phyloP scores from a whole-genome alignment of 1,284 basidiomycete genomes.

The Sporisorium sorghi region DNA sequence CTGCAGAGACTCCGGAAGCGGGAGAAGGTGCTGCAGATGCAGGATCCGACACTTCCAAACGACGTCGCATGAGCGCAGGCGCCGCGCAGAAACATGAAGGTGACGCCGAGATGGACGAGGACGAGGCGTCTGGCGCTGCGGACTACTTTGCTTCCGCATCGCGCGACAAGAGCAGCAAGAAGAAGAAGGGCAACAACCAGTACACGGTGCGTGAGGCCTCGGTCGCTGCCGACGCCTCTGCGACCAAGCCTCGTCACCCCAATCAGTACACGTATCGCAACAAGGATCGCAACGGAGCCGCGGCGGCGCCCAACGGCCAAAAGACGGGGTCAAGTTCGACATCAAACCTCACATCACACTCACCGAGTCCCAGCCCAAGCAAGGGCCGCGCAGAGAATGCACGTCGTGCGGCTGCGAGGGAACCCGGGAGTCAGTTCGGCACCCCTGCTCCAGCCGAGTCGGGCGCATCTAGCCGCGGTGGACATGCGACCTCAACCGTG shows the following conservation, averaged over 20 bases:
- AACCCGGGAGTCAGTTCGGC: constrained; percentile 48
- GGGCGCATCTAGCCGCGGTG: constrained; percentile 14
- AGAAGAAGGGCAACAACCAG: constrained; percentile 53
- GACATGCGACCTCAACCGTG: constrained; percentile 75
- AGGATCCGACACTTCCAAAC: constrained; percentile 46
- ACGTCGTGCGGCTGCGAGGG: constrained; percentile 37
- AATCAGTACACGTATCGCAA: constrained; percentile 76
- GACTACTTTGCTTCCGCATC: constrained; percentile 10
- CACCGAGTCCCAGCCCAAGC: constrained; percentile 61
- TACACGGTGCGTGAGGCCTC: constrained; percentile 41
- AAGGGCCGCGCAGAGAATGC: constrained; percentile 47
- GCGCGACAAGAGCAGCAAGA: constrained; percentile 43
- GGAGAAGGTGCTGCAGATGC: constrained; percentile 29
- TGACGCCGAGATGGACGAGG: constrained; percentile 42
- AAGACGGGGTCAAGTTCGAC: constrained; percentile 44
- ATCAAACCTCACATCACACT: constrained; percentile 50
- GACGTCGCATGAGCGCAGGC: constrained; percentile 51
- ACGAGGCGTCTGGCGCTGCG: constrained; percentile 18
- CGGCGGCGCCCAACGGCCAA: constrained; percentile 20
- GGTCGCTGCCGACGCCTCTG: constrained; percentile 26
- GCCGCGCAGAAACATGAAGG: constrained; percentile 25
- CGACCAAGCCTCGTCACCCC: constrained; percentile 69
- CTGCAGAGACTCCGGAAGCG: constrained; percentile 21
- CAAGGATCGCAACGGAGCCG: constrained; percentile 64
- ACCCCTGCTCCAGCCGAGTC: constrained; percentile 54